phyloP scores from a whole-genome alignment of 179 eudicot species.

The Silene noctiflora region DNA sequence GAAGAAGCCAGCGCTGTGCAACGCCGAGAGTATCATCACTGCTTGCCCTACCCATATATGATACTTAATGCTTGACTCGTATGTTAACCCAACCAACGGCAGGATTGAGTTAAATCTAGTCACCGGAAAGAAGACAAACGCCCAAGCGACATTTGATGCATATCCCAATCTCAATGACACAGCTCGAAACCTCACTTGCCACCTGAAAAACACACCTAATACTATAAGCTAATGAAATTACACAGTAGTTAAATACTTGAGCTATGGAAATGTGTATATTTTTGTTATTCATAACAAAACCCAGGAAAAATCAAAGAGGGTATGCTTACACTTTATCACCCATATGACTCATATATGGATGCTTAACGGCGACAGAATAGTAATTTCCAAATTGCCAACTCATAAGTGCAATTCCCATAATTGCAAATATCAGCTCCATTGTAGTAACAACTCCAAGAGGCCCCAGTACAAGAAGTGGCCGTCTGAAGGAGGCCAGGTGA shows the following conservation, averaged over 20 bases:
- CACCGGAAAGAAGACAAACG: constrained; percentile 68
- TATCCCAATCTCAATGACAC: constrained; percentile 52
- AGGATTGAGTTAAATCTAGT: constrained; percentile 56
- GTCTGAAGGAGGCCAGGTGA: constrained; percentile 27
- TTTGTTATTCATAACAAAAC: too few relatives aligned
- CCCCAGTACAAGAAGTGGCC: constrained; percentile 46
- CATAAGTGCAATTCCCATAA: constrained; percentile 58
- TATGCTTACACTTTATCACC: constrained; percentile 37
- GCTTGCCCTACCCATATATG: constrained; percentile 82
- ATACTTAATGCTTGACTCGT: constrained; percentile 65
- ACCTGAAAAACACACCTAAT: constrained; percentile 34
- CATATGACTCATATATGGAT: constrained; percentile 34
- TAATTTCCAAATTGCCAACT: constrained; percentile 59
- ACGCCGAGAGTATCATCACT: constrained; percentile 52
- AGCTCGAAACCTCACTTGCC: constrained; percentile 51
- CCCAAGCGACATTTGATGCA: constrained; percentile 52
- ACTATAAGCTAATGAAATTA: too few relatives aligned
- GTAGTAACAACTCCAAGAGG: constrained; percentile 52
- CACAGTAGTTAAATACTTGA: too few relatives aligned
- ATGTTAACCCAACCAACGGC: constrained; percentile 64
- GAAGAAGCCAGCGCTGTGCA: constrained; percentile 51
- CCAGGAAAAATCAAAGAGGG: not conserved
- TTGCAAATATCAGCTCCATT: constrained; percentile 47
- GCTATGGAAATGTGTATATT: too few relatives aligned
- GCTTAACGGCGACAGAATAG: constrained; percentile 41